Conservation (phyloP, 164 flowering plant genomes). For the Taxillus chinensis region DNA sequence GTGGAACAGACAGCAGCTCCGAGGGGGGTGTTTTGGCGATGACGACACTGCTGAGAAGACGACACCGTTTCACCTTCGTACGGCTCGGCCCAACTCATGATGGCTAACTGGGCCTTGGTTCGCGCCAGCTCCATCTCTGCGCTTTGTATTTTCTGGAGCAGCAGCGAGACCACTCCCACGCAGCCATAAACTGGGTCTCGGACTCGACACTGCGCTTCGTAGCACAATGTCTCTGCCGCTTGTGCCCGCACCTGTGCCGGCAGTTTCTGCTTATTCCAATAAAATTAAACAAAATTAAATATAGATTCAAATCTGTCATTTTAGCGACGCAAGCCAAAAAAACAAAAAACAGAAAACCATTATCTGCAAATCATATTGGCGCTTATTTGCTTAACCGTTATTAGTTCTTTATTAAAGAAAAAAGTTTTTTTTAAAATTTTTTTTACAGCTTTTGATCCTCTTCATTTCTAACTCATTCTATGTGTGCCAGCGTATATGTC, state of each 20-base stretch:
- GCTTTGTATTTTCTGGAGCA: constrained; percentile 20
- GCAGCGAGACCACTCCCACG: constrained; percentile 18
- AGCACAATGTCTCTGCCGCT: constrained; percentile 25
- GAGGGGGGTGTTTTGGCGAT: no score
- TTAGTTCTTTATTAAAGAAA: neutral
- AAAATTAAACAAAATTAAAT: no score
- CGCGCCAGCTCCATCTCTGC: constrained; percentile 21
- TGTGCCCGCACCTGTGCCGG: constrained; percentile 17
- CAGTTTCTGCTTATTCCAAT: constrained; percentile 16
- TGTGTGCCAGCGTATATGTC: no score
- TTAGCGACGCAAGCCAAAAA: no score
- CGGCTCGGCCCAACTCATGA: neutral
- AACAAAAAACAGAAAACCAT: neutral
- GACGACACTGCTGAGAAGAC: no score
- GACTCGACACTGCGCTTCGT: constrained; percentile 28
- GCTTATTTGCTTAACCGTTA: neutral
- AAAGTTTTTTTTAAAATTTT: no score
- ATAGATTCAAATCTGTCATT: no score
- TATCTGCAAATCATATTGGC: no score
- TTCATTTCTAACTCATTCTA: no score
- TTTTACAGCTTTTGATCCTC: no score
- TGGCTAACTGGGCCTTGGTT: constrained; percentile 22
- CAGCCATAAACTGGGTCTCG: constrained; percentile 37
- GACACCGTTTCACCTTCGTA: no score
- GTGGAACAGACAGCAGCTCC: no score